A percentile compares a stretch with the other conserved stretches of the same genome.
phyloP scores from a whole-genome alignment of 495 filamentous ascomycete species.

The Hypoxylon cercidicola region DNA sequence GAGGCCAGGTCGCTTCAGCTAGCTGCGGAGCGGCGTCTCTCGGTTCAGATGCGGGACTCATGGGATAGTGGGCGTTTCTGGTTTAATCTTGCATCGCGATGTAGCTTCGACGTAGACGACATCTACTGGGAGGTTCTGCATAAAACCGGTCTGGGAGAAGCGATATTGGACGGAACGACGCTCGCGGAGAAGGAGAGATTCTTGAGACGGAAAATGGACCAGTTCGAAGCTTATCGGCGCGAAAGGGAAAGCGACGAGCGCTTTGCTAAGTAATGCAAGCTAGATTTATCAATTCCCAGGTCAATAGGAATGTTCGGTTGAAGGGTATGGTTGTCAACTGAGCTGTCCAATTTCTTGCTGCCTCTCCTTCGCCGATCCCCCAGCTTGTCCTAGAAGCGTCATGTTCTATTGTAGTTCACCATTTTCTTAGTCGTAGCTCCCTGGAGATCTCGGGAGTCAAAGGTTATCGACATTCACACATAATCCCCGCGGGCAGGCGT shows the following conservation, averaged over 20 bases:
- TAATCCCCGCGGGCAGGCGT: too few relatives aligned
- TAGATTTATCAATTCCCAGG: too few relatives aligned
- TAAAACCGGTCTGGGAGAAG: constrained; percentile 19
- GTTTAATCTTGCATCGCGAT: constrained; percentile 55
- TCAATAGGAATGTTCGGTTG: too few relatives aligned
- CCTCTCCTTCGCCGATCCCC: too few relatives aligned
- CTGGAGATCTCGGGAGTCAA: too few relatives aligned
- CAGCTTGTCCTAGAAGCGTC: too few relatives aligned
- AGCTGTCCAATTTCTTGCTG: too few relatives aligned
- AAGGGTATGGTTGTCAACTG: too few relatives aligned
- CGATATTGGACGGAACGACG: not conserved
- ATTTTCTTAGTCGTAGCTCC: too few relatives aligned
- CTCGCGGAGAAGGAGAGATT: not conserved
- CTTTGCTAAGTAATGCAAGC: too few relatives aligned
- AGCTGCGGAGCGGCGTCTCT: constrained; percentile 39
- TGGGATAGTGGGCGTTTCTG: constrained; percentile 54
- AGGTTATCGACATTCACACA: too few relatives aligned
- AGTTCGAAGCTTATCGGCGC: constrained; percentile 32
- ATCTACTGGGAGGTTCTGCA: constrained; percentile 55
- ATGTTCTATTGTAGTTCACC: too few relatives aligned
- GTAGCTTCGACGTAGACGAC: constrained; percentile 54
- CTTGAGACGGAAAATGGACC: constrained; percentile 9
- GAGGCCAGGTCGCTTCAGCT: constrained; percentile 20
- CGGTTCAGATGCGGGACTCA: constrained; percentile 53
- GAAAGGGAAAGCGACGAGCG: constrained; percentile 29